phyloP scores from a whole-genome alignment of 495 filamentous ascomycete species.

The Annulohypoxylon stygium region DNA sequence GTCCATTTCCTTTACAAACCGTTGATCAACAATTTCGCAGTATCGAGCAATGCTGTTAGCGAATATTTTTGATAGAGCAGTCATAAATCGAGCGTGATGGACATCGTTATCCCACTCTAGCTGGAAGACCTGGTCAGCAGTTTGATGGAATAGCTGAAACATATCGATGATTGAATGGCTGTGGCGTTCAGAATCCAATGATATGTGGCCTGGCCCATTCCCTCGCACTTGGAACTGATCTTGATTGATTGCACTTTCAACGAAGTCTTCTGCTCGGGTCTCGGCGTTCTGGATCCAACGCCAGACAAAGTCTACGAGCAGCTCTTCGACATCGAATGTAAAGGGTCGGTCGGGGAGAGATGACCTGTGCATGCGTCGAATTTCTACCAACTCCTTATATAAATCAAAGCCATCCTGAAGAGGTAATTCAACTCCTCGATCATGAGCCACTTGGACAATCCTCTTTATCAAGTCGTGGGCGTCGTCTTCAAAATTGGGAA shows the following conservation, averaged over 20 bases:
- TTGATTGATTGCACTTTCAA: conserved; percentile 89
- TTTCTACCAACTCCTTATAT: conserved; percentile 86
- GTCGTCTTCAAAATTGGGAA: conserved; percentile 91
- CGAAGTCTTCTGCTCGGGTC: conserved; percentile 81
- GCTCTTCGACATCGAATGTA: conserved; percentile 84
- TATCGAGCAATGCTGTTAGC: conserved; percentile 86
- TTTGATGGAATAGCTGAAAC: conserved; percentile 92
- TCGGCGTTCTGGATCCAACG: conserved; percentile 90
- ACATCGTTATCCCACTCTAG: conserved; percentile 94
- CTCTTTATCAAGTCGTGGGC: conserved; percentile 82
- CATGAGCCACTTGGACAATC: conserved; percentile 78
- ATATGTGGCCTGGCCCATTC: conserved; percentile 68
- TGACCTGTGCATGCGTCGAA: conserved; percentile 80
- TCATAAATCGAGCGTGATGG: conserved; percentile 97
- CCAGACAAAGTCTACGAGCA: conserved; percentile 94
- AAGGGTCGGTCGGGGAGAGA: conserved; percentile 77
- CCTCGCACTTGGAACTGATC: conserved; percentile 82
- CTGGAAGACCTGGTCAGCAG: conserved; percentile 83
- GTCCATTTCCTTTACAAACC: conserved; percentile 94
- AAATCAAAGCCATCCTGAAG: conserved; percentile 94
- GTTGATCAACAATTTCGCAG: conserved; percentile 89
- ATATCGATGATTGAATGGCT: conserved; percentile 94
- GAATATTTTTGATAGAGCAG: conserved; percentile 88
- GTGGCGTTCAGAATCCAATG: conserved; percentile 86
- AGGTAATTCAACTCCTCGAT: conserved; percentile 77